These are phyloP conservation scores for Linnemannia elongata DNA, from an alignment of 192 early-diverging fungal species.

Conservation along the genomic window DNA sequence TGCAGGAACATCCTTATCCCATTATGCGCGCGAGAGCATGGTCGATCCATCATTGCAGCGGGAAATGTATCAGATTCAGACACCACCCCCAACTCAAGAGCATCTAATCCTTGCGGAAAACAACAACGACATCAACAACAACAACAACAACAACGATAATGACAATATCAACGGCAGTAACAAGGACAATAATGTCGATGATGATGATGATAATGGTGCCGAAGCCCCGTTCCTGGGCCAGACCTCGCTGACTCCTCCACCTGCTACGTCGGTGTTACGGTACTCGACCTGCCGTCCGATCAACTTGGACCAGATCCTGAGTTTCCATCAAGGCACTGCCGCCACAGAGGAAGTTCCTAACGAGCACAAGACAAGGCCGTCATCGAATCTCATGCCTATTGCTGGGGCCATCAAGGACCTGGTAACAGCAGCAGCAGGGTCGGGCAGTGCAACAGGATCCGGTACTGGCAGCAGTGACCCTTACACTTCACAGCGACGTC, in stretches of 20 bases:
- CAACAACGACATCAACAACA: not conserved
- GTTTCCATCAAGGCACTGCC: not conserved
- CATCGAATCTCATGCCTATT: conserved; percentile 1
- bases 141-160: not conserved
- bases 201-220: no score
- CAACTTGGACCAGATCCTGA: not conserved
- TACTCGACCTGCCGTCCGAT: conserved; percentile 13
- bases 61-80: not conserved
- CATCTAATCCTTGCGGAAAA: not conserved
- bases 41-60: conserved; percentile 20
- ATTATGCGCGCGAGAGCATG: conserved; percentile 22
- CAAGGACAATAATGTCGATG: not conserved
- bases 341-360: not conserved
- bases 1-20: conserved; percentile 11
- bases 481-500: not conserved
- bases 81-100: not conserved
- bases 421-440: not conserved
- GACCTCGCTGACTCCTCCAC: conserved; percentile 18
- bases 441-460: not conserved
- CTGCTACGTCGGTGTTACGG: conserved; percentile 1
- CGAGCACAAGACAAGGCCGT: not conserved
- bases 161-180: no score
- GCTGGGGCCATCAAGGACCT: conserved; percentile 15
- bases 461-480: not conserved
- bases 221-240: not conserved